Conservation (phyloP, 2,329 filamentous ascomycete species). For the Diaporthe destruens region DNA sequence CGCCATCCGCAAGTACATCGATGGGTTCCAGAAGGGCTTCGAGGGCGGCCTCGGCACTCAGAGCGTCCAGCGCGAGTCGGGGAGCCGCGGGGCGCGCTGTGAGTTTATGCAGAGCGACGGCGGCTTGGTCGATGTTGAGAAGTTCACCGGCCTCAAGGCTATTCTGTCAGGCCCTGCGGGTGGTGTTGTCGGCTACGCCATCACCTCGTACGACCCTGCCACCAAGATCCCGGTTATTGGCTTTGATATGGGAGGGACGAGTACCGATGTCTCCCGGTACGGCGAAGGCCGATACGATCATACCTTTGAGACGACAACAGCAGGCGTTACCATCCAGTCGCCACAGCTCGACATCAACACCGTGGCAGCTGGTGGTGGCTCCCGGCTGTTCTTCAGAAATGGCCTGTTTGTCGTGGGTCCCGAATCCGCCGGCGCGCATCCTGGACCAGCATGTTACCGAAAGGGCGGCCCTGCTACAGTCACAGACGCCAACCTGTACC, state of each 20-base stretch:
- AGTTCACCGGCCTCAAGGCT: constrained; percentile 86
- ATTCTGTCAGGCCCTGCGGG: constrained; percentile 93
- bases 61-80: constrained; percentile 76
- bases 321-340: constrained; percentile 93
- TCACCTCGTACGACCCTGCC: constrained; percentile 87
- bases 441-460: constrained; percentile 90
- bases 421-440: constrained; percentile 89
- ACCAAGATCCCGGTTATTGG: constrained; percentile 90
- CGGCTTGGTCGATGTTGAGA: constrained; percentile 78
- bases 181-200: constrained; percentile 91
- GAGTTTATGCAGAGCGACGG: constrained; percentile 97
- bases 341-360: constrained; percentile 96
- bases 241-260: constrained; percentile 96
- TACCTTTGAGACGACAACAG: constrained; percentile 93
- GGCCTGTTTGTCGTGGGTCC: constrained; percentile 92
- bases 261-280: constrained; percentile 90
- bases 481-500: constrained; percentile 91
- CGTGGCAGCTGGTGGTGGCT: constrained; percentile 90
- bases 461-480: constrained; percentile 91
- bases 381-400: constrained; percentile 86
- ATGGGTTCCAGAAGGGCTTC: constrained; percentile 84
- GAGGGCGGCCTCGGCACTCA: constrained; percentile 82
- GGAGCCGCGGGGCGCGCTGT: constrained; percentile 80
- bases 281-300: constrained; percentile 90
- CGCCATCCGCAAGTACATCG: constrained; percentile 80